These are phyloP conservation scores for Licmophora abbreviata DNA, from an alignment of 108 stramenopile genomes.

Conservation along the genomic window DNA sequence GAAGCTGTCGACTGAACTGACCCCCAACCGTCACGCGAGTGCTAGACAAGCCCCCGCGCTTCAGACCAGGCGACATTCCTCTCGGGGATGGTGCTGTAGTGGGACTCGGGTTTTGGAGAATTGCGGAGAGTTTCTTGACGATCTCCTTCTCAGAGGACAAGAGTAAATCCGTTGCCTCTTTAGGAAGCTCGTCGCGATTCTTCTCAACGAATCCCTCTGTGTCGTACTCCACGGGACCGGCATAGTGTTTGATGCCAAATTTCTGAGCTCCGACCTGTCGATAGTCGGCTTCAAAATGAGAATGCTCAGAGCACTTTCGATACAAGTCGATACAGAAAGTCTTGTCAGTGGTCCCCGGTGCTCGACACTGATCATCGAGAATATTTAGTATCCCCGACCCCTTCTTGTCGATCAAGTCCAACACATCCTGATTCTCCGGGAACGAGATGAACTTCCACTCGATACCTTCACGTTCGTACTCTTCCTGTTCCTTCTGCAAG, in stretches of 20 bases:
- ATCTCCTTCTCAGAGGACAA: constrained; percentile 27
- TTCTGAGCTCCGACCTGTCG: constrained; percentile 39
- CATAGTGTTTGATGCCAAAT: constrained; percentile 66
- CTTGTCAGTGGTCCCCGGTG: constrained; percentile 50
- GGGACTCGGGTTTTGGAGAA: constrained; percentile 21
- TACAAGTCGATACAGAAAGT: constrained; percentile 40
- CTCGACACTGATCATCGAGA: constrained; percentile 49
- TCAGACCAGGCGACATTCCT: constrained; percentile 5
- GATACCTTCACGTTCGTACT: constrained; percentile 49
- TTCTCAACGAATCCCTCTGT: constrained; percentile 62
- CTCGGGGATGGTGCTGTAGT: constrained; percentile 8
- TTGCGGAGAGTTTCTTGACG: constrained; percentile 30
- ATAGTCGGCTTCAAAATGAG: constrained; percentile 44
- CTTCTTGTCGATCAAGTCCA: constrained; percentile 78
- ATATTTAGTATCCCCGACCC: constrained; percentile 47
- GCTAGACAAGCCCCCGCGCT: constrained; percentile 6
- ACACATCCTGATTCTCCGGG: constrained; percentile 76
- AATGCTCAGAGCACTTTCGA: constrained; percentile 26
- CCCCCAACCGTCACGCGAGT: constrained; percentile 41
- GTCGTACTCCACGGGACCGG: constrained; percentile 52
- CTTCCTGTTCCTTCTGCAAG: constrained; percentile 47
- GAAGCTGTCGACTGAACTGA: constrained; percentile 49
- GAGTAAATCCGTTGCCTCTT: constrained; percentile 40
- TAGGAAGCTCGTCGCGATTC: constrained; percentile 67
- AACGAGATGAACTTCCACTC: constrained; percentile 56